Percentiles rank a stretch among this genome's conserved stretches.
These are phyloP conservation scores for Myriosclerotinia scirpicola DNA, from an alignment of 2,329 filamentous ascomycete genomes.

Conservation along the genomic window DNA sequence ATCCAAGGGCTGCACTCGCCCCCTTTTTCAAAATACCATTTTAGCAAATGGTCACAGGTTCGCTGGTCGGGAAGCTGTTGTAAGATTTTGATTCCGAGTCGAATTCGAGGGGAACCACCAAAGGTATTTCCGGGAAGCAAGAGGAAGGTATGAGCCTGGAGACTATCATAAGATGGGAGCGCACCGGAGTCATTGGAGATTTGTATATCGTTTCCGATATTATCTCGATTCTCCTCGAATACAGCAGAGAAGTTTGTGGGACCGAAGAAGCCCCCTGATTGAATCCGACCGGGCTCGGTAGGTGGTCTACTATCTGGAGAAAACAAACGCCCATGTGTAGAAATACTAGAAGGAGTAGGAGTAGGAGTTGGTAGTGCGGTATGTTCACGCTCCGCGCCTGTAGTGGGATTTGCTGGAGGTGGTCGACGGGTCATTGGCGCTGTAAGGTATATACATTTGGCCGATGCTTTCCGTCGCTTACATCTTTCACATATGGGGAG, in stretches of 20 bases:
- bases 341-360: not conserved
- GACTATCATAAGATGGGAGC: slow-evolving; percentile 29
- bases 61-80: slow-evolving; percentile 34
- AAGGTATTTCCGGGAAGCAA: slow-evolving; percentile 33
- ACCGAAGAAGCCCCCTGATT: slow-evolving; percentile 32
- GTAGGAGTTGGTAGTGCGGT: slow-evolving; percentile 11
- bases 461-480: slow-evolving; percentile 31
- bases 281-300: slow-evolving; percentile 5
- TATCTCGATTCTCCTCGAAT: slow-evolving; percentile 37
- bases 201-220: slow-evolving; percentile 34
- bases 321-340: not conserved
- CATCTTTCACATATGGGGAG: slow-evolving; percentile 36
- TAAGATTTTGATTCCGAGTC: slow-evolving; percentile 35
- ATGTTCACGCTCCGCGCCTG: not conserved
- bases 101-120: slow-evolving; percentile 32
- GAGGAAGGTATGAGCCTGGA: slow-evolving; percentile 37
- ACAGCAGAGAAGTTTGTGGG: slow-evolving; percentile 40
- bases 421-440: slow-evolving; percentile 36
- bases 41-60: slow-evolving; percentile 36
- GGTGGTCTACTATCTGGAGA: slow-evolving; percentile 15
- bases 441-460: slow-evolving; percentile 35
- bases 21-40: slow-evolving; percentile 31
- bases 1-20: slow-evolving; percentile 25
- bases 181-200: slow-evolving; percentile 35
- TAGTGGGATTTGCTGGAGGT: not conserved